phyloP scores from a whole-genome alignment of 257 asterid genomes.

The Solanum lycopersicoides region DNA sequence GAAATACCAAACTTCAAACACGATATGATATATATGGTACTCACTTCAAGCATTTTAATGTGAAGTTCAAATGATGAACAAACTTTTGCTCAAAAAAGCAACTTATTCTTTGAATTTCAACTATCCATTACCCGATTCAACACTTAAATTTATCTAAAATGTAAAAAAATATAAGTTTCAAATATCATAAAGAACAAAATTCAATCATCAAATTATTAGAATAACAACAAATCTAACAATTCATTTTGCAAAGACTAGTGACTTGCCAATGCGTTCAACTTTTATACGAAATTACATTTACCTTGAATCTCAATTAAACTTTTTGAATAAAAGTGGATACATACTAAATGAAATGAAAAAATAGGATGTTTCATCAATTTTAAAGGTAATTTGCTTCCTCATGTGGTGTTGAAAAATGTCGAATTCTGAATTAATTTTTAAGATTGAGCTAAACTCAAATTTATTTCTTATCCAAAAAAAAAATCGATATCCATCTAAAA shows the following conservation, averaged over 20 bases:
- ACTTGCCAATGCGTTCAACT: background rate
- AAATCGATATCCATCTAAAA: accelerated
- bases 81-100: accelerated
- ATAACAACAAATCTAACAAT: background rate
- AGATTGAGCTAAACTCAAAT: background rate
- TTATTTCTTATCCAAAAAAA: background rate
- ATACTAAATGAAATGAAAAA: background rate
- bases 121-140: background rate
- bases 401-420: background rate
- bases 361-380: background rate
- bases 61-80: background rate
- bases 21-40: background rate
- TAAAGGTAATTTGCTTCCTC: background rate
- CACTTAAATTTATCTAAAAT: background rate
- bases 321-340: background rate
- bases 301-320: background rate
- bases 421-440: background rate
- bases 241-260: background rate
- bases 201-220: background rate
- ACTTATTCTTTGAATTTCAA: background rate
- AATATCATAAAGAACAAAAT: background rate
- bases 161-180: background rate
- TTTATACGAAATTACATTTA: background rate
- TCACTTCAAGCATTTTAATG: background rate
- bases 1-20: background rate